These are phyloP conservation scores for Metschnikowia aberdeeniae DNA, from an alignment of 805 yeast genomes.

Conservation along the genomic window DNA sequence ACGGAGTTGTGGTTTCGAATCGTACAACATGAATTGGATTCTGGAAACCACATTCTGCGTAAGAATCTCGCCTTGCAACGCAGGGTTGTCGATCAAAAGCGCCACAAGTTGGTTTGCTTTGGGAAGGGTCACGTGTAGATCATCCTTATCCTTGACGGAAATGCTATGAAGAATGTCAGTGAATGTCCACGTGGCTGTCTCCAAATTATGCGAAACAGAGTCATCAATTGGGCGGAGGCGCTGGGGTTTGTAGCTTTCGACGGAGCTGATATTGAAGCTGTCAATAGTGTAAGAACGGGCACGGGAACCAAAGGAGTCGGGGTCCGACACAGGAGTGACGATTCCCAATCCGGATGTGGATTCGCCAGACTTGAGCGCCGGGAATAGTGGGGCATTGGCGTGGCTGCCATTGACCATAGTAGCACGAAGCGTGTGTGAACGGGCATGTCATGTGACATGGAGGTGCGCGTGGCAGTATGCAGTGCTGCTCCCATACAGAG, in stretches of 20 bases:
- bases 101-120: constrained; percentile 64
- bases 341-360: constrained; percentile 9
- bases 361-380: not conserved
- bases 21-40: constrained; percentile 58
- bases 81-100: constrained; percentile 53
- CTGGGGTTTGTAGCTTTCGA: constrained; percentile 11
- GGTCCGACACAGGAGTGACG: constrained; percentile 7
- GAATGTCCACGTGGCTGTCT: constrained; percentile 50
- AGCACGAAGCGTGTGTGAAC: not conserved
- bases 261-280: constrained; percentile 18
- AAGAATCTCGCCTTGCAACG: constrained; percentile 60
- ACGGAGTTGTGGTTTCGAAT: constrained; percentile 55
- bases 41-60: constrained; percentile 52
- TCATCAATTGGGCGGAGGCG: constrained; percentile 1
- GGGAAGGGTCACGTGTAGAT: constrained; percentile 44
- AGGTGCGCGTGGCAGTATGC: constrained; percentile 1
- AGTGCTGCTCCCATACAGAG: no score
- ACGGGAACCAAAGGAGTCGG: constrained; percentile 2
- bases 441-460: not conserved
- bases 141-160: constrained; percentile 44
- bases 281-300: constrained; percentile 16
- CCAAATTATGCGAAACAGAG: constrained; percentile 6
- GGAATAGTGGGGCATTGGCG: not conserved
- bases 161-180: constrained; percentile 59
- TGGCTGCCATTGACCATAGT: constrained; percentile 4